phyloP scores from a whole-genome alignment of 2,329 filamentous ascomycete genomes.

The Pseudocercospora ulei region DNA sequence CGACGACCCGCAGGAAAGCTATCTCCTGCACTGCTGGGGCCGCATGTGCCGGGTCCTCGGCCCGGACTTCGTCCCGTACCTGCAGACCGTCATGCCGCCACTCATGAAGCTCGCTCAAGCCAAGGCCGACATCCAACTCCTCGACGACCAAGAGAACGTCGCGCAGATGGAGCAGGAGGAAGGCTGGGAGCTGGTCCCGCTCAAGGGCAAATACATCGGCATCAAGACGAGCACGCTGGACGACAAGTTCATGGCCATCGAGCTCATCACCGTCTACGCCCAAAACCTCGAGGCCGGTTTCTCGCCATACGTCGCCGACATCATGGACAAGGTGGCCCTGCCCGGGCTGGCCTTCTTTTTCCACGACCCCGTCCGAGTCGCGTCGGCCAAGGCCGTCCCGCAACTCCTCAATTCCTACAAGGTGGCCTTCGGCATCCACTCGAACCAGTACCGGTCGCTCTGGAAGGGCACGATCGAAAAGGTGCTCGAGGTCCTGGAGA shows the following conservation, averaged over 20 bases:
- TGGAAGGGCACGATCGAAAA: conserved; percentile 83
- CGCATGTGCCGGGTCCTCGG: conserved; percentile 95
- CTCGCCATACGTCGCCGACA: conserved; percentile 79
- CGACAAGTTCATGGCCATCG: conserved; percentile 99
- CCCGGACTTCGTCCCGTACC: conserved; percentile 81
- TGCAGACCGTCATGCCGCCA: conserved; percentile 88
- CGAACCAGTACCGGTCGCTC: conserved; percentile 66
- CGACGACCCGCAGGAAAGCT: conserved; percentile 92
- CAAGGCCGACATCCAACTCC: conserved; percentile 91
- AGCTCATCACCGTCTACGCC: conserved; percentile 92
- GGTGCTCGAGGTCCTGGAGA: conserved; percentile 82
- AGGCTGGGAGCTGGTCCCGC: conserved; percentile 91
- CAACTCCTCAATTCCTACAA: conserved; percentile 90
- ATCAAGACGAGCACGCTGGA: conserved; percentile 95
- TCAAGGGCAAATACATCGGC: conserved; percentile 96
- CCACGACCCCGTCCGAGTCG: conserved; percentile 91
- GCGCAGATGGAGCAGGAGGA: conserved; percentile 89
- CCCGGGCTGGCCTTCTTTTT: conserved; percentile 97
- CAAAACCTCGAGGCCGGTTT: conserved; percentile 90
- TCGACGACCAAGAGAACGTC: conserved; percentile 91
- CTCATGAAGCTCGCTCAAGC: conserved; percentile 82
- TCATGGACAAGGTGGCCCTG: conserved; percentile 92
- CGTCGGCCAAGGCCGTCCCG: conserved; percentile 88
- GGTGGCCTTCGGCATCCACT: conserved; percentile 73
- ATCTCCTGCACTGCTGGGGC: conserved; percentile 97